Conservation (phyloP, 208 protist genomes). For the Angomonas ambiguus region DNA sequence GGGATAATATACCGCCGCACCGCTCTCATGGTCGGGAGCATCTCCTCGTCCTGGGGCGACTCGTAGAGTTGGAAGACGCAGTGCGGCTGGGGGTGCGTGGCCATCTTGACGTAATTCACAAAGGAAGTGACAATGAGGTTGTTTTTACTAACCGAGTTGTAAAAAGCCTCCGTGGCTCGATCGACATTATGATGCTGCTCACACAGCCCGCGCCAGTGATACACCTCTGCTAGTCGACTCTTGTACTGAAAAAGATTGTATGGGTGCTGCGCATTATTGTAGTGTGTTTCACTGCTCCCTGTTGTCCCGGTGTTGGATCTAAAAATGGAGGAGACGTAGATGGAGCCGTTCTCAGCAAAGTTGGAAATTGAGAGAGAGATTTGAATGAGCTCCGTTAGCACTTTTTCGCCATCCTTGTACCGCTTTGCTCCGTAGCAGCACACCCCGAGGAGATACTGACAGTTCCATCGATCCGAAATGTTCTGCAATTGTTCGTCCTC, state of each 20-base stretch:
- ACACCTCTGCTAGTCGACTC: constrained; percentile 24
- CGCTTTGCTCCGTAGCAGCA: constrained; percentile 56
- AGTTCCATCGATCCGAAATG: constrained; percentile 52
- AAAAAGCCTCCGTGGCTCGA: constrained; percentile 19
- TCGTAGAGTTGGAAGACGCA: not conserved
- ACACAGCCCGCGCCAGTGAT: constrained; percentile 68
- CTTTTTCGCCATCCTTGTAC: constrained; percentile 51
- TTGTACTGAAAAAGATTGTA: constrained; percentile 15
- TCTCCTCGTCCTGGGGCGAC: not conserved
- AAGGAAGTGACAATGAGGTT: constrained; percentile 1
- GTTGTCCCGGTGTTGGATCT: not conserved
- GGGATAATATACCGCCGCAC: constrained; percentile 21
- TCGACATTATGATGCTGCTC: constrained; percentile 25
- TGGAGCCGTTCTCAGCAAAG: not conserved
- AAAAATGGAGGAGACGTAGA: not conserved
- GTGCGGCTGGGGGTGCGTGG: not conserved
- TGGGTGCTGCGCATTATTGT: not conserved
- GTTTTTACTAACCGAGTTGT: not conserved
- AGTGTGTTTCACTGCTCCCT: not conserved
- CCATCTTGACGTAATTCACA: not conserved
- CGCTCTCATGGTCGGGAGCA: constrained; percentile 6
- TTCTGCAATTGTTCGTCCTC: constrained; percentile 12
- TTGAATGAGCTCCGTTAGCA: constrained; percentile 48
- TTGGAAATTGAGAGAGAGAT: constrained; percentile 19
- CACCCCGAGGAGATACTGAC: constrained; percentile 78